Evolutionary conservation across 441 rosid genomes (phyloP).

Genomic region (Omphalea diandra): DNA sequence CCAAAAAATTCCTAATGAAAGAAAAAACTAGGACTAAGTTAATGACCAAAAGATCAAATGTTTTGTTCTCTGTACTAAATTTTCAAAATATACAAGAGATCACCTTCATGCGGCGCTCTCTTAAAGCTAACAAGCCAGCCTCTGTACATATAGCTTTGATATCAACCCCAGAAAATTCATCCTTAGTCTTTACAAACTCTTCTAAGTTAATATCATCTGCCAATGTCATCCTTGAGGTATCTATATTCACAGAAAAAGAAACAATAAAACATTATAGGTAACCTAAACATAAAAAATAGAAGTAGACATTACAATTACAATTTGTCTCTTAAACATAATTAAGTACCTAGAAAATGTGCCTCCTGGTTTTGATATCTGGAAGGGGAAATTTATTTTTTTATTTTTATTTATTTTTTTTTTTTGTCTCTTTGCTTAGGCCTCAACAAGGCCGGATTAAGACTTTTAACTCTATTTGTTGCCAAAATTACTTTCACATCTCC

Average conservation of each 20-base stretch:
- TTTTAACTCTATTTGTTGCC: conserved; percentile 82
- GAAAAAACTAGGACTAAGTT: not conserved
- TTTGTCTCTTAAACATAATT: not conserved
- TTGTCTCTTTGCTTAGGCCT: conserved; percentile 88
- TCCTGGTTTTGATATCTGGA: conserved; percentile 84
- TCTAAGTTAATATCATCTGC: too few species aligned
- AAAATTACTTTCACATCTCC: conserved; percentile 91
- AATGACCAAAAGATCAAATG: not conserved
- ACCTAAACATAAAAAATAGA: not conserved
- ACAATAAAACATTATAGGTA: not conserved
- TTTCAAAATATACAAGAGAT: not conserved
- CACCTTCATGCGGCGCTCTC: conserved; percentile 95
- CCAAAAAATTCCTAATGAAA: not conserved
- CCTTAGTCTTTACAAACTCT: too few species aligned
- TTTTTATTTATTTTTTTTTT: too few species aligned
- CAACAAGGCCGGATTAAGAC: conserved; percentile 89
- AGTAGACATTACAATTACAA: not conserved
- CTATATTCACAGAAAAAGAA: conserved; percentile 29
- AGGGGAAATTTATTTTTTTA: conserved; percentile 88
- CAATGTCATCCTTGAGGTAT: conserved; percentile 87
- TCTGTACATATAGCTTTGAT: too few species aligned
- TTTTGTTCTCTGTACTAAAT: not conserved
- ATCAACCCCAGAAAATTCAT: too few species aligned
- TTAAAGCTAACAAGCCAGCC: conserved; percentile 75
- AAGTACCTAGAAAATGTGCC: conserved; percentile 79